Base-by-base conservation (phyloP, 352 stramenopile genomes). In the Phytopythium oedochilum region DNA sequence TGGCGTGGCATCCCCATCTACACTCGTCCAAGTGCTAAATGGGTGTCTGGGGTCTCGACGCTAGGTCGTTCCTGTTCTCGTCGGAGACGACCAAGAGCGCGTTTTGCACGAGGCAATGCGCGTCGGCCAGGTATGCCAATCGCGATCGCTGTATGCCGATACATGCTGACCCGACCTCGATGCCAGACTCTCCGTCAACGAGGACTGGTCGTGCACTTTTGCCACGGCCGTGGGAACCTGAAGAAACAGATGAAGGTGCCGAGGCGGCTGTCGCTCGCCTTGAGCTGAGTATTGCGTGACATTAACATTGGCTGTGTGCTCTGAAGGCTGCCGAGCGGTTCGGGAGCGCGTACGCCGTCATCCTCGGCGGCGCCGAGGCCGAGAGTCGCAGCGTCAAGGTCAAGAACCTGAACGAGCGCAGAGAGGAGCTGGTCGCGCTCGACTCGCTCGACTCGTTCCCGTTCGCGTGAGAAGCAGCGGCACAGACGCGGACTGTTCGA, bases 211-310 rank as follows among this genome's bases (percentile, higher is more conserved):
- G 83, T 96, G n/a, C 86, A 96, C 62, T 90, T 93, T 55, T 91
- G 83, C 40, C 83, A 96, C 42, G 83, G 75, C 20, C 68, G 63
- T 25, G 78, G 78, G 17, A 91, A 80, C 44, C 80, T 96, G 59
- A 96, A 94, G 55, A 96, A 96, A 60, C 78, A 92, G 44, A 92
- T 96, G 83, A 96, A 96, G 77, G 75, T 88, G 32, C 32, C 7
- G 11, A 15, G 10, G 36, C 55, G 40, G 11, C 3, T 18, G 12
- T 44, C 35, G n/a, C 47, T 55, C 11, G 36, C 1, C 12, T 20
- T 20, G 12, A n/a, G 12, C 0, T 17, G n/a, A n/a, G n/a, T 52
- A 5, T 47, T 40, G 39, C 9, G 51, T 32, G 18, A 22, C 53
- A 0, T 22, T 59, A 32, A 55, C 23, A 49, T 38, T 42, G 6